These are phyloP conservation scores for Knufia petricola DNA, from an alignment of 2,329 filamentous ascomycete species.

Conservation along the genomic window DNA sequence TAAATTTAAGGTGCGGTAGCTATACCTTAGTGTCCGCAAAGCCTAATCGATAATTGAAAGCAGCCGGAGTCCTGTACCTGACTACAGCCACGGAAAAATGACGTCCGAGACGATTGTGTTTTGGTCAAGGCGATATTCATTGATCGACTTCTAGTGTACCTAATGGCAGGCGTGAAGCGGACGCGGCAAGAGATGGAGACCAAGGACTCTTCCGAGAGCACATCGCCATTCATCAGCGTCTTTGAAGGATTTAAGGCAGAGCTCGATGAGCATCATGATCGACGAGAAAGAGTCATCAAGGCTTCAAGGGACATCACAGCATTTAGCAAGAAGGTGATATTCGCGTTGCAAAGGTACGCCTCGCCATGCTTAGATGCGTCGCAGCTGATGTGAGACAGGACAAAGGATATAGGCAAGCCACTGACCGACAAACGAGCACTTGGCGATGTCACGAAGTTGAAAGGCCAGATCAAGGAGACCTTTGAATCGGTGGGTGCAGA, in stretches of 20 bases:
- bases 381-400: not conserved
- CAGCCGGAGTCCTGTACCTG: not conserved
- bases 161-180: conserved; percentile 23
- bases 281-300: conserved; percentile 82
- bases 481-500: conserved; percentile 62
- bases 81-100: not conserved
- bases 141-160: no score
- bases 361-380: not conserved
- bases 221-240: conserved; percentile 51
- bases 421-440: conserved; percentile 4
- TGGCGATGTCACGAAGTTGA: conserved; percentile 43
- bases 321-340: conserved; percentile 96
- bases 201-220: conserved; percentile 14
- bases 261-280: conserved; percentile 88
- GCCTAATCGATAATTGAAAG: not conserved
- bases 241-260: conserved; percentile 80
- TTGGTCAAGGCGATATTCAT: no score
- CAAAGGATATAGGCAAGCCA: conserved; percentile 4
- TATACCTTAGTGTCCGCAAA: not conserved
- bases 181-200: conserved; percentile 16
- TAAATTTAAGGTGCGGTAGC: not conserved
- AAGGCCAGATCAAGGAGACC: conserved; percentile 63
- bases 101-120: no score
- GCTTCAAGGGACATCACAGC: conserved; percentile 86
- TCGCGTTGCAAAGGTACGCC: conserved; percentile 65